Percentiles rank a stretch among this genome's conserved stretches.
phyloP scores from a whole-genome alignment of 1,139 yeast genomes.

The Yamadazyma kanchanaburiensis region DNA sequence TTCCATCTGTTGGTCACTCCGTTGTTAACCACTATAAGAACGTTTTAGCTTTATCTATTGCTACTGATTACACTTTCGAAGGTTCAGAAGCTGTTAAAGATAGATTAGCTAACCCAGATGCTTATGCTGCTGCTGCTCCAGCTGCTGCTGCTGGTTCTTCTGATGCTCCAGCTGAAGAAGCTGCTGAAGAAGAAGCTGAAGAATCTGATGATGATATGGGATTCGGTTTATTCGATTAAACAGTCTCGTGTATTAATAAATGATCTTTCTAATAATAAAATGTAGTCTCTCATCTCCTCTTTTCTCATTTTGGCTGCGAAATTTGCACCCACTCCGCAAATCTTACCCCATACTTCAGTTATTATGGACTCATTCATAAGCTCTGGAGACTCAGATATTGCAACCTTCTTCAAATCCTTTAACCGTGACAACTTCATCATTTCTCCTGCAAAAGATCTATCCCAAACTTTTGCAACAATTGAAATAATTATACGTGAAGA shows the following conservation, averaged over 20 bases:
- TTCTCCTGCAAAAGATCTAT: conserved; percentile 13
- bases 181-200: conserved; percentile 69
- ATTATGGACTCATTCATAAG: too few relatives aligned
- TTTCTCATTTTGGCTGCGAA: conserved; percentile 7
- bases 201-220: conserved; percentile 44
- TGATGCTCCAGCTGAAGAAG: conserved; percentile 58
- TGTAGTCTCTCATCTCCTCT: background rate
- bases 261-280: conserved; percentile 4
- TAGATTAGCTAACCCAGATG: conserved; percentile 77
- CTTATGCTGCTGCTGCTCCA: conserved; percentile 99
- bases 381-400: conserved; percentile 14
- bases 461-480: conserved; percentile 17
- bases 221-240: conserved; percentile 67
- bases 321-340: too few relatives aligned
- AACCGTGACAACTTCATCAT: conserved; percentile 5
- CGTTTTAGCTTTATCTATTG: conserved; percentile 95
- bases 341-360: too few relatives aligned
- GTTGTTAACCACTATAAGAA: conserved; percentile 99
- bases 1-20: conserved; percentile 99
- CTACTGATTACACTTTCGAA: conserved; percentile 98
- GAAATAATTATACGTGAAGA: conserved; percentile 13
- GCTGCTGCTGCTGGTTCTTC: conserved; percentile 88
- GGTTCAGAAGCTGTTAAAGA: conserved; percentile 99
- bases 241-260: too few relatives aligned
- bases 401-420: conserved; percentile 12